Conservation (phyloP, 2,329 filamentous ascomycete genomes). For the Beauveria varroae region DNA sequence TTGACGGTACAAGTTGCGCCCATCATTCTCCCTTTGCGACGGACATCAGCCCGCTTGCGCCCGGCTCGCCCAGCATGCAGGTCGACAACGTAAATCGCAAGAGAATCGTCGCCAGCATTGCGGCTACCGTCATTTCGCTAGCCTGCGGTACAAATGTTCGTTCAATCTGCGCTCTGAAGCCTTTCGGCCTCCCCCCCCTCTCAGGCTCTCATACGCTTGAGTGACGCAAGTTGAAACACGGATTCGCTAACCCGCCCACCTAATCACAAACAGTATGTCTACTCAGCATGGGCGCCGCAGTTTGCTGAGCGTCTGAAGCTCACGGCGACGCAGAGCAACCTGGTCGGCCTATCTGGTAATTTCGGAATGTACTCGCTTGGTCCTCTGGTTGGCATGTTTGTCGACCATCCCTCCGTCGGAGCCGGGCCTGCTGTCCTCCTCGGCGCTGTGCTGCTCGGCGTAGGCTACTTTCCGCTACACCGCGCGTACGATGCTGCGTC, state of each 20-base stretch:
- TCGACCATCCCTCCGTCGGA: slow-evolving; percentile 62
- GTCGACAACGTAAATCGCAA: slow-evolving; percentile 49
- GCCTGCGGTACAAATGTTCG: slow-evolving; percentile 89
- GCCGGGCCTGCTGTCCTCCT: slow-evolving; percentile 71
- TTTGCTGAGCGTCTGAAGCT: slow-evolving; percentile 82
- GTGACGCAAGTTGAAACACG: background rate
- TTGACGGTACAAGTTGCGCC: background rate
- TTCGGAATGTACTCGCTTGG: slow-evolving; percentile 91
- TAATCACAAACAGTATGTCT: slow-evolving; percentile 66
- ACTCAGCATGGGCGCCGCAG: slow-evolving; percentile 95
- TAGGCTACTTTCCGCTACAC: slow-evolving; percentile 83
- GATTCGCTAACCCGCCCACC: background rate
- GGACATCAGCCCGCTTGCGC: background rate
- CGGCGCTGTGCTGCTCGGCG: slow-evolving; percentile 63
- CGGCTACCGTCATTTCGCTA: slow-evolving; percentile 75
- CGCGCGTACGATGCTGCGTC: slow-evolving; percentile 64
- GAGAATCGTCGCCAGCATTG: slow-evolving; percentile 74
- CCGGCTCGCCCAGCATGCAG: slow-evolving; percentile 25
- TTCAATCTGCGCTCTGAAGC: slow-evolving; percentile 10
- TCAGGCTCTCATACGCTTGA: background rate
- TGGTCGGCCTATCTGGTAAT: slow-evolving; percentile 81
- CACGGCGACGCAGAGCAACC: slow-evolving; percentile 85
- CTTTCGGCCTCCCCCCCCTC: background rate
- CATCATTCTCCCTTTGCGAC: background rate
- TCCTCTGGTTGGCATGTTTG: slow-evolving; percentile 79